Evolutionary conservation across 805 yeast species (phyloP), one percentile per base, ranked within the genome.

Genomic region (Ogataea pilisensis): DNA sequence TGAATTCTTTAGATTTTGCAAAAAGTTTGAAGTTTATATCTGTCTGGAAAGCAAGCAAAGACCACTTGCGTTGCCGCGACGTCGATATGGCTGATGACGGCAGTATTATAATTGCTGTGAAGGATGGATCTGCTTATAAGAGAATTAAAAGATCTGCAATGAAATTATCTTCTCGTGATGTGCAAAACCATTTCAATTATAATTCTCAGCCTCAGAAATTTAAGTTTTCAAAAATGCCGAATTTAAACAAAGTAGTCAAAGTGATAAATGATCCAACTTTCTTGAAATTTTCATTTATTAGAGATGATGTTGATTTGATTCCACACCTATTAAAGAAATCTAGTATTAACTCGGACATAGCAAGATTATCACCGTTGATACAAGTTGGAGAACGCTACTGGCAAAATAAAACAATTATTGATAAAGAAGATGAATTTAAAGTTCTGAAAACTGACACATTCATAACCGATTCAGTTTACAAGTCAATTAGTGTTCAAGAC

Each of bases 71-170:
- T 41, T 87, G 78, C 35, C 66, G 64, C 4, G 95, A 87, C 61
- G 73, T 85, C 25, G 91, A 81, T 52, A 70, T 82, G 33, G 75
- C 84, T 2, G 66, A 63, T 14, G 85, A 82, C 52, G 95, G 95
- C 0, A 78, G 85, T 0, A 58, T 86, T 2, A 65, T 89, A 1
- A 57, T 90, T 1, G 75, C 84, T 46, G 82, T 93, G 0, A 59
- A 67, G 17, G 78, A 79, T 36, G 96, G 96, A 0, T 73, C 82
- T 18, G 85, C 76, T 0, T 87, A 75, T 49, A 65, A 68, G 46
- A 59, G 69, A 44, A 47, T 67, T 20, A 71, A 61, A 45, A 50
- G 70, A 43, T 43, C 54, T 34, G 39, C 64, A 40, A 55, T 65
- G 46, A 52, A 64, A 55, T 38, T 29, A 5, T 14, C 29, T 24